Evolutionary conservation across 768 basidiomycete genomes (phyloP), one percentile per base, ranked within the genome.

Genomic region (Suillus alpinus): DNA sequence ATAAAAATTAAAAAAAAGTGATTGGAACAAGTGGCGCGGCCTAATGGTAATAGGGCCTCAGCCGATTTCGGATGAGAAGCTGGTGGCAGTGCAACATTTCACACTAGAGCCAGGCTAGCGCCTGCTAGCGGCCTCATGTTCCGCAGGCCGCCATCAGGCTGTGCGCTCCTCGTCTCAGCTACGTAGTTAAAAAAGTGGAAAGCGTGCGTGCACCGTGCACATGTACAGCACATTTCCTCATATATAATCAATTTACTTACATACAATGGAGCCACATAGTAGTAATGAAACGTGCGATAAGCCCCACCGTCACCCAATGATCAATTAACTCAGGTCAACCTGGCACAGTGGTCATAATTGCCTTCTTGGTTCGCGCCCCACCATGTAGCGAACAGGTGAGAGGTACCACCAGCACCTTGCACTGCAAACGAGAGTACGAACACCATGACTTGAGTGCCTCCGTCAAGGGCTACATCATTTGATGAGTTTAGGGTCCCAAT

Each of bases 311-410:
- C 29, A 31, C 9, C 26, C 40, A 13, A 41, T 26, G 23, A 18
- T 34, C 18, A 50, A 23, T 56, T 18, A 57, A 29, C 26, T 60
- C 57, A 60, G 39, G 59, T 63, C 41, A 73, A 41, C 51, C 46
- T 66, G 26, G 67, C 60, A 47, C 72, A 71, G 36, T 4, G 72
- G 29, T 71, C 70, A 32, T 71, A 76, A 66, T 78, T 74, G 63
- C 82, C 82, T 32, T 69, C 70, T 63, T 85, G 82, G 65, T 85
- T 82, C 12, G 82, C 83, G 5, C 81, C 82, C 84, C 83, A 85
- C 84, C 83, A 84, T 63, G 73, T 68, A 10, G 83, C 81, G 75
- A 85, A 85, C 26, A 78, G 66, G 63, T 83, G 79, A 0, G 81
- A 67, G 14, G 70, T 68, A 3, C 84, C 83, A 13, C 77, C 75